phyloP scores from a whole-genome alignment of 495 filamentous ascomycete genomes.

The Aspergillus ellipticus region DNA sequence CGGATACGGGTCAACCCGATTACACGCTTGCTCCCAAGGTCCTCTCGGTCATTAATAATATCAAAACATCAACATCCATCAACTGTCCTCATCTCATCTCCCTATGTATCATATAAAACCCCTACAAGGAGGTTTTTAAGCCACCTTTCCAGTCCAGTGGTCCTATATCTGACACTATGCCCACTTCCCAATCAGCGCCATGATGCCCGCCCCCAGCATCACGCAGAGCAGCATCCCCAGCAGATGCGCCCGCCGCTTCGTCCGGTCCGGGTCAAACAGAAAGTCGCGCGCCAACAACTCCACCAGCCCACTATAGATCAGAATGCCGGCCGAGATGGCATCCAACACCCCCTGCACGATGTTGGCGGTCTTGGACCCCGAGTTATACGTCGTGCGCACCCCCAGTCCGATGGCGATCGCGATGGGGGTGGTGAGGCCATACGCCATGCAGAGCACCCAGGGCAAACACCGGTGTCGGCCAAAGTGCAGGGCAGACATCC shows the following conservation, averaged over 20 bases:
- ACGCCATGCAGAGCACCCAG: slow-evolving; percentile 27
- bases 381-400: slow-evolving; percentile 28
- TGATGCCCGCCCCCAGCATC: slow-evolving; percentile 26
- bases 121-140: no score
- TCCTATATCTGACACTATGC: slow-evolving; percentile 13
- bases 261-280: slow-evolving; percentile 33
- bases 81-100: no score
- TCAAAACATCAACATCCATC: no score
- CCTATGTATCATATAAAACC: no score
- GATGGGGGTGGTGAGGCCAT: slow-evolving; percentile 33
- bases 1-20: neutral
- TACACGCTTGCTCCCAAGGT: no score
- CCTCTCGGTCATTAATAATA: neutral
- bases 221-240: slow-evolving; percentile 27
- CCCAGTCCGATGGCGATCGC: slow-evolving; percentile 34
- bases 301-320: slow-evolving; percentile 36
- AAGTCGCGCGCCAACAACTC: slow-evolving; percentile 35
- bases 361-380: slow-evolving; percentile 24
- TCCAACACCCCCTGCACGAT: slow-evolving; percentile 33
- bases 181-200: slow-evolving; percentile 35
- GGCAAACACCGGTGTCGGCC: slow-evolving; percentile 31
- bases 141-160: no score
- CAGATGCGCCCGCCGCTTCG: slow-evolving; percentile 24
- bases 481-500: slow-evolving; percentile 41
- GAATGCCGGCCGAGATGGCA: slow-evolving; percentile 29